Base-by-base conservation (phyloP, 768 basidiomycete genomes). In the Termitomyces sp. region DNA sequence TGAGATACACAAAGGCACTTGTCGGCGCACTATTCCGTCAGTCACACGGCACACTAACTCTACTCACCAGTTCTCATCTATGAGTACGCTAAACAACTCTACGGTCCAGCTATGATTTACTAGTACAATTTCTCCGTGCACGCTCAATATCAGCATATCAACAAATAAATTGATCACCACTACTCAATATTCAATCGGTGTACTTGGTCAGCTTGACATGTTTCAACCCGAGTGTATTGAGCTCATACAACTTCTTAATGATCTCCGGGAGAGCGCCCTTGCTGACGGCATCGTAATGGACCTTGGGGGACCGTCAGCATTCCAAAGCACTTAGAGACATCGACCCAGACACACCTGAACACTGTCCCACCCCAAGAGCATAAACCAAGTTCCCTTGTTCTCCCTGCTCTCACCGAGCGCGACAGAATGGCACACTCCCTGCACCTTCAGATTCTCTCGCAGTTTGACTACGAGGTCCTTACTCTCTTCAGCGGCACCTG, bases 311-410 rank as follows among this genome's bases (percentile, higher is more conserved):
- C 19, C 16, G 37, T 57, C 35, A 46, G 21, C 6, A 23, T 2
- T 9, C 34, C 29, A n/a, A 25, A 44, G 4, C 12, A 8, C 16
- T n/a, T 7, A 5, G 44, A 47, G 17, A 19, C 25, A 41, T 11
- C 25, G 12, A 0, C 16, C 19, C 16, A 2, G n/a, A 44, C 53
- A 37, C 45, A 59, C 62, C 58, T 59, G 37, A n/a, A 59, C 38
- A 44, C 53, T 59, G 23, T 59, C 59, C 62, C 62, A 62, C 9
- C 62, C 58, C 6, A 59, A 4, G 6, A 54, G 47, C 14, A 57
- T 3, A n/a, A 59, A 41, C 17, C n/a, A 35, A 10, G 32, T 54
- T 12, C 49, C 58, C 34, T 57, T 57, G 7, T 52, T 57, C 38
- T 59, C 61, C 43, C 32, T 57, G 34, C 57, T 59, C 48, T 54